Percentiles rank a stretch among this genome's conserved stretches.
These are phyloP conservation scores for Cystofilobasidium macerans DNA, from an alignment of 768 basidiomycete genomes.

Conservation along the genomic window DNA sequence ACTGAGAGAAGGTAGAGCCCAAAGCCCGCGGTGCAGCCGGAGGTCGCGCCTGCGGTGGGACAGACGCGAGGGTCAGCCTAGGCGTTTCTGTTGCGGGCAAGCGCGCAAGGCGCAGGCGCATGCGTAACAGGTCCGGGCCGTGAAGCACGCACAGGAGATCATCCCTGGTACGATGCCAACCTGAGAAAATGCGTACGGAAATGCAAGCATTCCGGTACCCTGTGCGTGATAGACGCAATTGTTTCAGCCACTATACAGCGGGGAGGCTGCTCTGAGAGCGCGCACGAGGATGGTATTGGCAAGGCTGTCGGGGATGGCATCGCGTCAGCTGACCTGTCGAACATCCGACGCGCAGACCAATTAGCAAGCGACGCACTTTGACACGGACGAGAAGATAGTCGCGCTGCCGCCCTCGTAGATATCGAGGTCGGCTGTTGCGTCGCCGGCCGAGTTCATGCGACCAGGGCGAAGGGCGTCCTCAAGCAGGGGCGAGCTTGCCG, in stretches of 20 bases:
- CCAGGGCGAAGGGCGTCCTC: too few relatives aligned
- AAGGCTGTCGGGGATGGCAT: neutral
- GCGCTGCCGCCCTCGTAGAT: slow-evolving; percentile 13
- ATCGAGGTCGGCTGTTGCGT: neutral
- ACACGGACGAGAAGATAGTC: slow-evolving; percentile 12
- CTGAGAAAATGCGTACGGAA: slow-evolving; percentile 16
- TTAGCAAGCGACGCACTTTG: slow-evolving; percentile 7
- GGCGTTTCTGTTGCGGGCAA: too few relatives aligned
- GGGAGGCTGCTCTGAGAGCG: neutral
- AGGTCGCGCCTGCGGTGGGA: slow-evolving; percentile 11
- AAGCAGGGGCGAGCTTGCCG: slow-evolving; percentile 8
- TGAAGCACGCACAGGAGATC: slow-evolving; percentile 6
- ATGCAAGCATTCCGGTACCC: slow-evolving; percentile 23
- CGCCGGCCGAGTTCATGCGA: too few relatives aligned
- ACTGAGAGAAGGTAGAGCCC: slow-evolving; percentile 80
- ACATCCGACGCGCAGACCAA: neutral
- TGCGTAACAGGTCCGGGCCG: neutral
- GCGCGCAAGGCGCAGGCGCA: too few relatives aligned
- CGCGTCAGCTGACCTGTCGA: neutral
- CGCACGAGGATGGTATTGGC: slow-evolving; percentile 21
- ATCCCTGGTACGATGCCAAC: slow-evolving; percentile 22
- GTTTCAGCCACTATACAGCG: too few relatives aligned
- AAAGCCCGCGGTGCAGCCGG: slow-evolving; percentile 47
- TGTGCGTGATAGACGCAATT: too few relatives aligned
- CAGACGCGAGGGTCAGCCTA: too few relatives aligned